Percentiles rank a stretch among this genome's conserved stretches.
Conservation (phyloP, 495 filamentous ascomycete genomes). For the Staphylotrichum tortipilum region DNA sequence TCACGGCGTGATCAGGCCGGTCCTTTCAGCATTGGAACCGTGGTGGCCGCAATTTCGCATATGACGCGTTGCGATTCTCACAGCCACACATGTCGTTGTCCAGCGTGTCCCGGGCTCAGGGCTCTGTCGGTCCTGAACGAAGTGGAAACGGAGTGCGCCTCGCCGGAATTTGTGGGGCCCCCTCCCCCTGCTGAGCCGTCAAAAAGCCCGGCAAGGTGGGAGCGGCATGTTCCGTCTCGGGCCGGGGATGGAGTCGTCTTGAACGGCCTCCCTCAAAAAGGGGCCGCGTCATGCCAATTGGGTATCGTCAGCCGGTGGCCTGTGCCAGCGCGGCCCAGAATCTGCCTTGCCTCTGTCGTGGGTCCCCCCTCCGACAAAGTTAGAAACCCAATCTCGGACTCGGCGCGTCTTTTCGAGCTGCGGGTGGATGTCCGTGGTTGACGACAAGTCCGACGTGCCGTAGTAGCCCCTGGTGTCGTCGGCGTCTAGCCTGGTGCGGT, state of each 20-base stretch:
- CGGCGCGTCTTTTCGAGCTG: conserved; percentile 54
- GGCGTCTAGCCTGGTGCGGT: conserved; percentile 37
- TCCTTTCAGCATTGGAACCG: not conserved
- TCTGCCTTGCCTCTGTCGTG: not conserved
- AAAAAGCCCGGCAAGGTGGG: no score
- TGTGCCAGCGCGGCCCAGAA: conserved; percentile 11
- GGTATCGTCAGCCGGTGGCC: conserved; percentile 16
- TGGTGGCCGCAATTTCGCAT: conserved; percentile 9
- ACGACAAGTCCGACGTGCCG: conserved; percentile 28
- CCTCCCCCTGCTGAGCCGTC: not conserved
- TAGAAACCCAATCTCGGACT: conserved; percentile 66
- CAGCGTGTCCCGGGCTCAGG: no score
- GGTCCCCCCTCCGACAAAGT: conserved; percentile 49
- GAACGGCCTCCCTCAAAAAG: not conserved
- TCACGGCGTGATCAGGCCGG: not conserved
- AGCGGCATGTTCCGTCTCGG: not conserved
- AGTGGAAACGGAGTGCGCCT: no score
- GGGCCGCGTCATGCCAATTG: conserved; percentile 8
- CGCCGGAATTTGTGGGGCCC: not conserved
- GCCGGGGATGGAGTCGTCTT: not conserved
- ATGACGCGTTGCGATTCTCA: conserved; percentile 4
- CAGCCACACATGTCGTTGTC: conserved; percentile 5
- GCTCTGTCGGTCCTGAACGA: no score
- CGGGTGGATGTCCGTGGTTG: conserved; percentile 30
- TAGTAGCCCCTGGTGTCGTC: conserved; percentile 37